A percentile compares a stretch with the other conserved stretches of the same genome.
These are phyloP conservation scores for Elaphomyces granulatus DNA, from an alignment of 495 filamentous ascomycete genomes.

Conservation along the genomic window DNA sequence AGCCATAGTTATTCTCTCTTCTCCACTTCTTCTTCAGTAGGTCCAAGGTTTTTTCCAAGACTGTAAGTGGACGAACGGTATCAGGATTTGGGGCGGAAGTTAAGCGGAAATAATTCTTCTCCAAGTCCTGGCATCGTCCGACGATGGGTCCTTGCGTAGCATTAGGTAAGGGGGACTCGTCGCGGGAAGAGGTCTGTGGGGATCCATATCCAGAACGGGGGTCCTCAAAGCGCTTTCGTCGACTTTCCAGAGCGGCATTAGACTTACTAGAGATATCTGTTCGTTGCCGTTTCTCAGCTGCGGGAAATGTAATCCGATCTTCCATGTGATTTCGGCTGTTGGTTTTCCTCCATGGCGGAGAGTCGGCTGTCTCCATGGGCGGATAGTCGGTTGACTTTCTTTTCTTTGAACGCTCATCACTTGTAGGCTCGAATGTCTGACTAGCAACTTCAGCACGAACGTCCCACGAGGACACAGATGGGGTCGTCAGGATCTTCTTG, in stretches of 20 bases:
- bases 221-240: constrained; percentile 71
- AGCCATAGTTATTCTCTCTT: constrained; percentile 82
- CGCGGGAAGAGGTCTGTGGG: constrained; percentile 29
- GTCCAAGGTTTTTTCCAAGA: constrained; percentile 74
- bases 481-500: constrained; percentile 26
- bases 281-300: constrained; percentile 46
- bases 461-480: constrained; percentile 25
- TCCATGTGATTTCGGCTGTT: constrained; percentile 50
- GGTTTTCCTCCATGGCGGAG: constrained; percentile 62
- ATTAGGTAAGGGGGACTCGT: constrained; percentile 41
- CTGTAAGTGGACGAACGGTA: constrained; percentile 67
- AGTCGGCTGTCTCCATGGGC: constrained; percentile 27
- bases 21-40: constrained; percentile 90
- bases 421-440: constrained; percentile 8
- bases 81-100: constrained; percentile 78
- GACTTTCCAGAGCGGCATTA: constrained; percentile 73
- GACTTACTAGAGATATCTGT: constrained; percentile 66
- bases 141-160: constrained; percentile 63
- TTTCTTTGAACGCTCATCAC: constrained; percentile 41
- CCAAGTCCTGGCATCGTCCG: constrained; percentile 67
- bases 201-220: constrained; percentile 35
- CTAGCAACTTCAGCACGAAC: constrained; percentile 17
- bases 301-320: constrained; percentile 55
- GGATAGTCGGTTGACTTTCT: constrained; percentile 59
- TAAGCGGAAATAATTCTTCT: constrained; percentile 90